Percentiles rank a stretch among this genome's conserved stretches.
phyloP scores from a whole-genome alignment of 2,329 filamentous ascomycete genomes.

The Fusarium albosuccineum region DNA sequence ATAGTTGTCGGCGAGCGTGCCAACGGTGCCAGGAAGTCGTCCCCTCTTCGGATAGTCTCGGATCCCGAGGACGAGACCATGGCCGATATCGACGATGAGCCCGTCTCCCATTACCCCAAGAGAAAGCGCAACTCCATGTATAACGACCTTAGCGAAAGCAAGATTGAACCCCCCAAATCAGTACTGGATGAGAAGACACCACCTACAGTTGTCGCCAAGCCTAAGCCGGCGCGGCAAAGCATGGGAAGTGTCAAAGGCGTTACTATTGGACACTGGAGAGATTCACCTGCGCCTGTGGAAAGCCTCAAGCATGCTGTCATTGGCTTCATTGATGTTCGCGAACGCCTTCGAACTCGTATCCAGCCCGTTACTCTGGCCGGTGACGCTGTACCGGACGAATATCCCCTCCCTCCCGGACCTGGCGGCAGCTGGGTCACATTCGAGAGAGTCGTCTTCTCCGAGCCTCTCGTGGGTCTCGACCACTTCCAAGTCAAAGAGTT shows the following conservation, averaged over 20 bases:
- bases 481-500: slow-evolving; percentile 73
- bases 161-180: slow-evolving; percentile 55
- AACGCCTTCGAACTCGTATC: slow-evolving; percentile 71
- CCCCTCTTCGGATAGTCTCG: slow-evolving; percentile 50
- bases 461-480: slow-evolving; percentile 67
- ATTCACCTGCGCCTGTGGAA: slow-evolving; percentile 64
- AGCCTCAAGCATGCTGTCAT: slow-evolving; percentile 69
- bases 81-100: slow-evolving; percentile 57
- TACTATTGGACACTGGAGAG: slow-evolving; percentile 71
- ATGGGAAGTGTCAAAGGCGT: slow-evolving; percentile 59
- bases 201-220: slow-evolving; percentile 36
- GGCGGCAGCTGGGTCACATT: slow-evolving; percentile 76
- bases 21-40: slow-evolving; percentile 54
- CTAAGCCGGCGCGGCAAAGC: slow-evolving; percentile 48
- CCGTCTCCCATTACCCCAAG: slow-evolving; percentile 63
- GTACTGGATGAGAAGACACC: slow-evolving; percentile 50
- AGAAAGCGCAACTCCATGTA: slow-evolving; percentile 67
- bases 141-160: slow-evolving; percentile 63
- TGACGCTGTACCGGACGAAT: slow-evolving; percentile 59
- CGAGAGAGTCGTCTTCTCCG: slow-evolving; percentile 69
- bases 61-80: slow-evolving; percentile 59
- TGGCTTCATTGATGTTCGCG: slow-evolving; percentile 72
- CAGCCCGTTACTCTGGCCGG: slow-evolving; percentile 64
- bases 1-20: slow-evolving; percentile 64
- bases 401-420: slow-evolving; percentile 67